phyloP scores from a whole-genome alignment of 768 basidiomycete genomes.

The Leccinum olivaceopallidum region DNA sequence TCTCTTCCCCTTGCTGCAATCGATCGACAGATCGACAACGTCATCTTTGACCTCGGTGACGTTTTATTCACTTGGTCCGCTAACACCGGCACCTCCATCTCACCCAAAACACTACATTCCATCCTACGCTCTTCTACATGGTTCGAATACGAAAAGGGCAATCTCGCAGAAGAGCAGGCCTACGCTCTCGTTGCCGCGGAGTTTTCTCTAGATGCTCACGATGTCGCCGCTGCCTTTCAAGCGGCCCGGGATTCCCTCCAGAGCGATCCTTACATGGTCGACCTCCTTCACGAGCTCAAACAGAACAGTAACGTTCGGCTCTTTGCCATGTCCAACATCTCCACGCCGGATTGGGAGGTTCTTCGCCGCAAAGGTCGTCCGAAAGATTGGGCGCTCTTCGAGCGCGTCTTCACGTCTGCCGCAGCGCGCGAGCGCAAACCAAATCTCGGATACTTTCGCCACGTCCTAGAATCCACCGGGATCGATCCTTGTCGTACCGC shows the following conservation, averaged over 20 bases:
- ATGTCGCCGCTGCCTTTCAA: constrained; percentile 12
- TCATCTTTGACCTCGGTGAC: constrained; percentile 25
- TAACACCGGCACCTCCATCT: constrained; percentile 14
- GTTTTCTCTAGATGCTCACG: constrained; percentile 18
- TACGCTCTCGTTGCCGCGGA: constrained; percentile 9
- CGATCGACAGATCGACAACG: constrained; percentile 22
- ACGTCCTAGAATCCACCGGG: constrained; percentile 17
- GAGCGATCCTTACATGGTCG: constrained; percentile 14
- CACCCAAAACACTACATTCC: constrained; percentile 8
- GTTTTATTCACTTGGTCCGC: constrained; percentile 27
- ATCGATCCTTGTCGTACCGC: constrained; percentile 21
- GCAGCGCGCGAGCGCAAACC: constrained; percentile 20
- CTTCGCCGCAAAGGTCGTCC: constrained; percentile 14
- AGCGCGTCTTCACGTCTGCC: constrained; percentile 22
- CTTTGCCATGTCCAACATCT: constrained; percentile 27
- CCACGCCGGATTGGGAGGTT: constrained; percentile 22
- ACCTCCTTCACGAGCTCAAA: constrained; percentile 19
- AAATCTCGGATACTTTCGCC: constrained; percentile 20
- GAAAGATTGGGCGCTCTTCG: constrained; percentile 23
- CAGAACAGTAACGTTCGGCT: constrained; percentile 5
- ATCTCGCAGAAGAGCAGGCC: constrained; percentile 11
- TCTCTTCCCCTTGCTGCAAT: neutral
- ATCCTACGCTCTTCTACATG: constrained; percentile 20
- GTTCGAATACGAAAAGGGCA: constrained; percentile 28
- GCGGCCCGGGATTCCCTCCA: constrained; percentile 11